Evolutionary conservation across 306 rosid species (phyloP), one percentile per base, ranked within the genome.

Genomic region (Inga leiocalycina): DNA sequence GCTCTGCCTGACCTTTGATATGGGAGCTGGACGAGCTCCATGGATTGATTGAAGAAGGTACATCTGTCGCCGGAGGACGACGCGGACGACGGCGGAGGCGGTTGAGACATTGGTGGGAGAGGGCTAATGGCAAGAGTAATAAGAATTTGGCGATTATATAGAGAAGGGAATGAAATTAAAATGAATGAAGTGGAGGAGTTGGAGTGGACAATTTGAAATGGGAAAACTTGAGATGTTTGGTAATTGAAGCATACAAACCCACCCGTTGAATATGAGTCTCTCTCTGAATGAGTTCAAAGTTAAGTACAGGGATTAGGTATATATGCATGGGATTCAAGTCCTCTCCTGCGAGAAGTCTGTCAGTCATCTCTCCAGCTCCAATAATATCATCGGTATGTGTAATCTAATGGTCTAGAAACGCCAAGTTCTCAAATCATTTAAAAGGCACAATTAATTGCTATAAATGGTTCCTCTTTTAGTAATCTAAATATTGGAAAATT

Each of bases 11-110:
- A 52, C 32, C 43, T 68, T 70, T 44, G 70, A 27, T 32, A 44
- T 3, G 84, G 80, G 41, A 79, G 71, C 12, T 82, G 86, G 52
- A 75, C 84, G 6, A 89, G 94, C 76, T 94, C 97, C 87, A 85
- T 80, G 74, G 91, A 77, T 7, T 83, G 91, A 78, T 88, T 66
- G 83, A 85, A 85, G 89, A 86, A 91, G 52, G 88, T 49, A 20
- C 62, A 80, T 15, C 46, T 54, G 27, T 78, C 69, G 51, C 12
- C 9, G 5, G 51, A 17, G 15, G 78, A 16, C 24, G 59, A 76
- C 41, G 80, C 35, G 10, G 89, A 78, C 48, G 85, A 70, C 84
- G 77, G 54, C 10, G 70, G 67, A 4, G 76, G 1, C 43, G 20
- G 30, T 45, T 69, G 75, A 76, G 89, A 83, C 79, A 87, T 82